phyloP scores from a whole-genome alignment of 495 filamentous ascomycete species.

The Darksidea phi region DNA sequence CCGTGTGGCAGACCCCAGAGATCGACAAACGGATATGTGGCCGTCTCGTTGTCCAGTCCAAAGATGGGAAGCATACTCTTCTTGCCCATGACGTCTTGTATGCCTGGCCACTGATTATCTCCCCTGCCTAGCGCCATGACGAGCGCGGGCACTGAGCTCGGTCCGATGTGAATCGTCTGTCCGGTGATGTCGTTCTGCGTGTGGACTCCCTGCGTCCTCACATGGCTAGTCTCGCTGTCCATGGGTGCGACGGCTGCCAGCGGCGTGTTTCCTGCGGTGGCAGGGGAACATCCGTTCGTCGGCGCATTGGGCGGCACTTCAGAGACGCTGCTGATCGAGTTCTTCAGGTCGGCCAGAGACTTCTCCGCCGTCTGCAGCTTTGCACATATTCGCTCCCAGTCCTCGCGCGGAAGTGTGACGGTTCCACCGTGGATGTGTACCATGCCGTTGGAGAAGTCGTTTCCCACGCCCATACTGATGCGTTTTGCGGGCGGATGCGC shows the following conservation, averaged over 20 bases:
- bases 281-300: conserved; percentile 33
- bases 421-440: conserved; percentile 34
- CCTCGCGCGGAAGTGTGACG: conserved; percentile 41
- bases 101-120: conserved; percentile 49
- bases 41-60: conserved; percentile 76
- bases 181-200: conserved; percentile 55
- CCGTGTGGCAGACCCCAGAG: conserved; percentile 62
- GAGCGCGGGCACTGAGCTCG: conserved; percentile 58
- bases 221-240: conserved; percentile 30
- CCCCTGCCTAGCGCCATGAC: conserved; percentile 66
- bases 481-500: conserved; percentile 37
- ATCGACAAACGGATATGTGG: conserved; percentile 75
- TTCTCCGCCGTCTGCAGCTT: conserved; percentile 45
- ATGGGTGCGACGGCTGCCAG: conserved; percentile 30
- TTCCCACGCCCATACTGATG: conserved; percentile 26
- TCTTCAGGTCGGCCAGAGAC: conserved; percentile 39
- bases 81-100: conserved; percentile 56
- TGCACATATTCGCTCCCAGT: conserved; percentile 42
- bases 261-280: conserved; percentile 29
- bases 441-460: conserved; percentile 37
- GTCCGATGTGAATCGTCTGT: conserved; percentile 59
- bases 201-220: conserved; percentile 48
- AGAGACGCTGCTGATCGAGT: conserved; percentile 38
- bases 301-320: conserved; percentile 24
- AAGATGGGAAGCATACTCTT: conserved; percentile 78